A percentile compares a stretch with the other conserved stretches of the same genome.
Conservation (phyloP, 805 yeast species). For the Ogataea dorogensis region DNA sequence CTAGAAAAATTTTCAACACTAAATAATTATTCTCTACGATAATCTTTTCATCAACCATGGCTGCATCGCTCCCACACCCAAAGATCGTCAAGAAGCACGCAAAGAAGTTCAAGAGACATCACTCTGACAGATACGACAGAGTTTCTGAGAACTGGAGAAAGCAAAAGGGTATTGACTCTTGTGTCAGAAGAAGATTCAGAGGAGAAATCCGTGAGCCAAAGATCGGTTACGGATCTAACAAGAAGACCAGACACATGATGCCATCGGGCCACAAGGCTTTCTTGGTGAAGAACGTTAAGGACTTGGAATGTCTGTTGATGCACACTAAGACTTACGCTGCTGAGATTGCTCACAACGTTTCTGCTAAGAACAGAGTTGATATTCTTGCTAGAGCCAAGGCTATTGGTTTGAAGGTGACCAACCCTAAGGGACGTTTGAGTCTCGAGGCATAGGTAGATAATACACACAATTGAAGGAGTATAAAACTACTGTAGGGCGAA, state of each 20-base stretch:
- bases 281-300: conserved; percentile 88
- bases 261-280: conserved; percentile 99
- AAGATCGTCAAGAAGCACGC: conserved; percentile 99
- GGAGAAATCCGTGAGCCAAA: conserved; percentile 99
- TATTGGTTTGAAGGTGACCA: conserved; percentile 97
- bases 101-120: conserved; percentile 99
- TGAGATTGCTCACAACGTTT: conserved; percentile 98
- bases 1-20: conserved; percentile 11
- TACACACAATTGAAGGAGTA: conserved; percentile 6
- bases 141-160: conserved; percentile 99
- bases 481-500: too few species aligned
- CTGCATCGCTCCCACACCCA: conserved; percentile 97
- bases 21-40: conserved; percentile 10
- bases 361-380: conserved; percentile 97
- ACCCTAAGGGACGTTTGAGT: conserved; percentile 97
- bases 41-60: conserved; percentile 54
- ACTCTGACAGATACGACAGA: conserved; percentile 99
- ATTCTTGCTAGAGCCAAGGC: conserved; percentile 97
- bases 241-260: conserved; percentile 91
- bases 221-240: conserved; percentile 99
- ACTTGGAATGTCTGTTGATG: conserved; percentile 91
- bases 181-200: conserved; percentile 99
- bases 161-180: conserved; percentile 99
- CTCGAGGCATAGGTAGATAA: conserved; percentile 71
- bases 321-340: conserved; percentile 99